phyloP scores from a whole-genome alignment of 495 filamentous ascomycete species.

The Niebla homalea region DNA sequence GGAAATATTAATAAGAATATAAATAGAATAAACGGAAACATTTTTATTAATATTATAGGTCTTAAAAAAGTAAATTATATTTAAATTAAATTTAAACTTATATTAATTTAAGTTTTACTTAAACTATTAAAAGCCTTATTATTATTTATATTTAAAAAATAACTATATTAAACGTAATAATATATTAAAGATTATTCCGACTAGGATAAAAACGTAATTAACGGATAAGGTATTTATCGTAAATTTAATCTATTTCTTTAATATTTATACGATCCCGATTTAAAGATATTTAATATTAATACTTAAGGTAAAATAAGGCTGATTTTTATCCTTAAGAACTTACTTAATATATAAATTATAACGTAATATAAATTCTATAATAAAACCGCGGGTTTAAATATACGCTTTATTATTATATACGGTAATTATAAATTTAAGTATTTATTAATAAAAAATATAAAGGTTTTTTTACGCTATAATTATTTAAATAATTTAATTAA shows the following conservation, averaged over 20 bases:
- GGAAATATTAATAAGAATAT: background rate
- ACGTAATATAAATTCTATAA: background rate
- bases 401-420: background rate
- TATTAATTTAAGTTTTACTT: too few species aligned
- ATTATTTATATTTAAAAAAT: too few species aligned
- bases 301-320: background rate
- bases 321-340: constrained; percentile 2
- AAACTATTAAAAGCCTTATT: too few species aligned
- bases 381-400: background rate
- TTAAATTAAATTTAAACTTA: too few species aligned
- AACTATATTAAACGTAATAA: too few species aligned
- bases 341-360: background rate
- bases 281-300: background rate
- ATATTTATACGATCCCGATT: background rate
- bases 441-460: background rate
- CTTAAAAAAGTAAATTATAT: too few species aligned
- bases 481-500: too few species aligned
- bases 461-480: background rate
- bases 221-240: background rate
- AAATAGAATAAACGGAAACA: background rate
- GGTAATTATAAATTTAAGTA: background rate
- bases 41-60: too few species aligned
- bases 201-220: too few species aligned
- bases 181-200: too few species aligned
- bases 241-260: background rate